Conservation (phyloP, 2,329 filamentous ascomycete genomes). For the Colletotrichum tropicicola region DNA sequence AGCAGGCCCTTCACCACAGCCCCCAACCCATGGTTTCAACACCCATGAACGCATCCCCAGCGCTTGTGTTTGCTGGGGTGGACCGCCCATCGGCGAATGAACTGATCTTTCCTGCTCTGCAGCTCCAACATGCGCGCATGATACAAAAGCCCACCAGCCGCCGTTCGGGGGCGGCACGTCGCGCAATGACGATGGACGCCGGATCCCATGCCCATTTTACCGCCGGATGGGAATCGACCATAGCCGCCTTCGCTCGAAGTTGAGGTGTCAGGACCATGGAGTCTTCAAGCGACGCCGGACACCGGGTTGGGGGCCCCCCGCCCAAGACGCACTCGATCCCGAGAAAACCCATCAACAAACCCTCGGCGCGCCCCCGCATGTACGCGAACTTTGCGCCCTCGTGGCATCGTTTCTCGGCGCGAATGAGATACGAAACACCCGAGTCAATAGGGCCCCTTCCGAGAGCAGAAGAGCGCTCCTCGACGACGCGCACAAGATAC, state of each 20-base stretch:
- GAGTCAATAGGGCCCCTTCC: too few relatives aligned
- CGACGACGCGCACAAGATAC: background rate
- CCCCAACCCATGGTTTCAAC: background rate
- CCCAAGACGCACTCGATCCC: background rate
- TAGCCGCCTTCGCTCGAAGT: background rate
- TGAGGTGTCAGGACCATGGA: background rate
- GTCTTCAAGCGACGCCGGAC: background rate
- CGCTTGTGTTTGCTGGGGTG: background rate
- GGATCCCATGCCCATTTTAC: background rate
- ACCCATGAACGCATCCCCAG: background rate
- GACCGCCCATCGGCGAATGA: background rate
- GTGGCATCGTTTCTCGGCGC: background rate
- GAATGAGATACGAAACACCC: background rate
- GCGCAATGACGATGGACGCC: background rate
- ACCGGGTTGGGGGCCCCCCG: background rate
- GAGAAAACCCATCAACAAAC: background rate
- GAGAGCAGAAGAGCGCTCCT: too few relatives aligned
- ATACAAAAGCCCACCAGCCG: background rate
- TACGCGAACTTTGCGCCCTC: background rate
- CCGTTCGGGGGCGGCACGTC: background rate
- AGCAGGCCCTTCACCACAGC: background rate
- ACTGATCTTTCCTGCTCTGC: background rate
- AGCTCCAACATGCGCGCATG: background rate
- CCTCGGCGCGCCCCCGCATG: background rate
- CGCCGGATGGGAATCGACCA: background rate